Evolutionary conservation across 2,329 filamentous ascomycete genomes (phyloP).

Genomic region (Paecilomyces dactylethromorphus): DNA sequence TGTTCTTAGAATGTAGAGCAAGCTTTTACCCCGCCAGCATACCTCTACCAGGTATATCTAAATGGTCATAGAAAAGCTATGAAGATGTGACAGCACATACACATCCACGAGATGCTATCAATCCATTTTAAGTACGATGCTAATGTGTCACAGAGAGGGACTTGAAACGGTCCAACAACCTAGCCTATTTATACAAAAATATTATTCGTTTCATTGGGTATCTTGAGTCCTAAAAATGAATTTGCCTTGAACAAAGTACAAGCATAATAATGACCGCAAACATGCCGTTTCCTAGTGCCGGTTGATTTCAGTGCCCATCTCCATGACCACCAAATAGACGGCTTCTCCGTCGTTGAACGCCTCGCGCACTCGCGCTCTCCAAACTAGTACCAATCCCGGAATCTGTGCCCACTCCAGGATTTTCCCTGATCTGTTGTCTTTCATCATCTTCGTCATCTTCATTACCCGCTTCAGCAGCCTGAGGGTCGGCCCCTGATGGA

Average conservation of each 20-base stretch:
- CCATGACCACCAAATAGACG: slow-evolving; percentile 12
- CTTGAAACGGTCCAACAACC: not conserved
- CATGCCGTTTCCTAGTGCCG: not conserved
- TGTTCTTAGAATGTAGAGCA: not conserved
- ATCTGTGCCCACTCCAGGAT: slow-evolving; percentile 30
- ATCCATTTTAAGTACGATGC: not conserved
- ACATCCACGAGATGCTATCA: not conserved
- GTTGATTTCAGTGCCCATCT: not conserved
- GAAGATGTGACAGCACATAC: not conserved
- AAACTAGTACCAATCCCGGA: slow-evolving; percentile 51
- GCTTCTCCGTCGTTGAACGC: slow-evolving; percentile 27
- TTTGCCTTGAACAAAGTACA: not conserved
- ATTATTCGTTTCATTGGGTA: slow-evolving; percentile 1
- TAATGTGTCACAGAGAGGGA: not conserved
- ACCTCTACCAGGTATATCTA: not conserved
- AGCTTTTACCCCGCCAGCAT: not conserved
- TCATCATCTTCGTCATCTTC: slow-evolving; percentile 13
- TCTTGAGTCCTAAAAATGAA: not conserved
- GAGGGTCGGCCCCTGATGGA: slow-evolving; percentile 11
- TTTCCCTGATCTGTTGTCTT: slow-evolving; percentile 8
- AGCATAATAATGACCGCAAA: not conserved
- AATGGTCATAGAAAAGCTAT: too few species aligned
- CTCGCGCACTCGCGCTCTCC: slow-evolving; percentile 23
- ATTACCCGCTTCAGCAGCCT: slow-evolving; percentile 11
- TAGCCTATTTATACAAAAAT: not conserved